Evolutionary conservation across 441 rosid genomes (phyloP).

Genomic region (Gossypium armourianum): DNA sequence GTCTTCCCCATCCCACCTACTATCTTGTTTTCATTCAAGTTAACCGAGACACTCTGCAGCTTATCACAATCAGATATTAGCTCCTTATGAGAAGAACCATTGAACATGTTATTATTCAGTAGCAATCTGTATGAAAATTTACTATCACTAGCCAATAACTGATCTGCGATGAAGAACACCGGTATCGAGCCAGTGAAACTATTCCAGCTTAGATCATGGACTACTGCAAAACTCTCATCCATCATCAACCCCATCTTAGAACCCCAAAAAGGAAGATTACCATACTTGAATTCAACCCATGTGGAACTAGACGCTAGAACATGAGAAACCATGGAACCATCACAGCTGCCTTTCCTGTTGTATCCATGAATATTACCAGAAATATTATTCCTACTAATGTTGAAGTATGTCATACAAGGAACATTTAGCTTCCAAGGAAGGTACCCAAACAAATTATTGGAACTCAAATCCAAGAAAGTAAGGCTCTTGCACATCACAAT

Average conservation of each 20-base stretch:
- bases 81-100: slow-evolving; percentile 31
- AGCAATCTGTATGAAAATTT: slow-evolving; percentile 33
- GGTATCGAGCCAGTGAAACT: slow-evolving; percentile 40
- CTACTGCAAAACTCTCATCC: slow-evolving; percentile 18
- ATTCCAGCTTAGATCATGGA: slow-evolving; percentile 58
- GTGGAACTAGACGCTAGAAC: slow-evolving; percentile 18
- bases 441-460: slow-evolving; percentile 36
- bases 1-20: slow-evolving; percentile 27
- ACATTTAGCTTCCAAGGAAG: slow-evolving; percentile 39
- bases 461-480: slow-evolving; percentile 54
- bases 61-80: slow-evolving; percentile 31
- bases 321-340: slow-evolving; percentile 15
- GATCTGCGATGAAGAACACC: slow-evolving; percentile 33
- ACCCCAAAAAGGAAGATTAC: slow-evolving; percentile 30
- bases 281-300: slow-evolving; percentile 24
- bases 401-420: slow-evolving; percentile 52
- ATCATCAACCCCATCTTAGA: slow-evolving; percentile 19
- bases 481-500: slow-evolving; percentile 41
- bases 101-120: slow-evolving; percentile 40
- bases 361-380: slow-evolving; percentile 37
- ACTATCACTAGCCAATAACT: slow-evolving; percentile 18
- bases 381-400: slow-evolving; percentile 42
- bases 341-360: slow-evolving; percentile 27
- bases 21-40: slow-evolving; percentile 41
- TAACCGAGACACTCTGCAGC: slow-evolving; percentile 36